Evolutionary conservation across 345 rosid species (phyloP).

Genomic region (Populus davidiana): DNA sequence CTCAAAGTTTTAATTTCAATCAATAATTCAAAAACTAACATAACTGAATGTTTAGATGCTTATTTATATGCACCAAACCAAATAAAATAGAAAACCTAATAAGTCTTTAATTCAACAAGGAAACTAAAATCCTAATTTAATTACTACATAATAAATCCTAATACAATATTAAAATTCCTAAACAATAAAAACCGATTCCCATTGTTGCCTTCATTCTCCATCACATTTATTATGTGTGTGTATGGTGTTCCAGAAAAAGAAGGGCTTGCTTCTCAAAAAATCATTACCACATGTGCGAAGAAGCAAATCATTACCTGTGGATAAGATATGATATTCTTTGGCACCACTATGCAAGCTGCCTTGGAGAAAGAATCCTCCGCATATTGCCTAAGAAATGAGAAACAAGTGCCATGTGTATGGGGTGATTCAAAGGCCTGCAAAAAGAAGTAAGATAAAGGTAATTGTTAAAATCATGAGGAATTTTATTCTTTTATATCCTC

Average conservation of each 20-base stretch:
- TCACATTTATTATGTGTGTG: background rate
- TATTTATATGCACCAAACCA: background rate
- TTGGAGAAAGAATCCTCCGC: slow-evolving; percentile 74
- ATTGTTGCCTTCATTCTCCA: no score
- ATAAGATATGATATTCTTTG: slow-evolving; percentile 81
- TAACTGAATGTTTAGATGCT: background rate
- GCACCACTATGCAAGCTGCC: slow-evolving; percentile 81
- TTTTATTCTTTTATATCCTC: background rate
- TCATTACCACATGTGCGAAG: background rate
- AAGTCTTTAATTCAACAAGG: background rate
- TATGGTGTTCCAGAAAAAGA: background rate
- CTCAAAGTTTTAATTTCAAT: no score
- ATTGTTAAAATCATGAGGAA: background rate
- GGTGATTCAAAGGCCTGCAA: slow-evolving; percentile 95
- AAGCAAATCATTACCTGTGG: slow-evolving; percentile 62
- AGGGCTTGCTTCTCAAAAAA: background rate
- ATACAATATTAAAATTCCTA: no score
- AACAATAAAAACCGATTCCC: no score
- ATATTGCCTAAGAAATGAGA: slow-evolving; percentile 81
- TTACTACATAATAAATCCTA: no score
- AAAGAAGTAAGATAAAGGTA: slow-evolving; percentile 14
- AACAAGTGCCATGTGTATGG: slow-evolving; percentile 74
- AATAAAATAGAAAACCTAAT: background rate
- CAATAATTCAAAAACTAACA: background rate
- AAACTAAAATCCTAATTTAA: background rate